These are phyloP conservation scores for Sistotremastrum niveocremeum DNA, from an alignment of 768 basidiomycete genomes.

Conservation along the genomic window DNA sequence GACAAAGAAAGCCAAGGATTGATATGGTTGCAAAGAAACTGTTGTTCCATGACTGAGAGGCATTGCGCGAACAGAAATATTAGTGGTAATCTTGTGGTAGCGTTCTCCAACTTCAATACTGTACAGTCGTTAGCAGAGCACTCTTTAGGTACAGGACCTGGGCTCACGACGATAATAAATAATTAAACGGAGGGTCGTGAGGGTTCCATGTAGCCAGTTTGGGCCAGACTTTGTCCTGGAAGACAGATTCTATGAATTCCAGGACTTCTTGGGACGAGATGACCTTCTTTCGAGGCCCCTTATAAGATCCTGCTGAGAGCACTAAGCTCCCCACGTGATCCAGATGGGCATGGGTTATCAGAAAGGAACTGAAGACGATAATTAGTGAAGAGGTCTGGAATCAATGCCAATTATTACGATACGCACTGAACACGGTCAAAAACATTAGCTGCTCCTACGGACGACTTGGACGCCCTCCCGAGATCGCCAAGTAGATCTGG, in stretches of 20 bases:
- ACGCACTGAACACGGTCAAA: slow-evolving; percentile 22
- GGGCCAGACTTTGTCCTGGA: slow-evolving; percentile 77
- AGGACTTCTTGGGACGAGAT: slow-evolving; percentile 48
- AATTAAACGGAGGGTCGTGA: slow-evolving; percentile 40
- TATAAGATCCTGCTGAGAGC: slow-evolving; percentile 67
- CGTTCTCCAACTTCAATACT: slow-evolving; percentile 39
- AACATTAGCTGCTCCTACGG: slow-evolving; percentile 12
- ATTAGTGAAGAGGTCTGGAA: neutral
- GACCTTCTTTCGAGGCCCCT: slow-evolving; percentile 48
- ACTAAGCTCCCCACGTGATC: slow-evolving; percentile 82
- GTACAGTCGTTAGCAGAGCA: slow-evolving; percentile 5
- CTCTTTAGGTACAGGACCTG: neutral
- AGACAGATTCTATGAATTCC: slow-evolving; percentile 54
- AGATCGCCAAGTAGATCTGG: slow-evolving; percentile 37
- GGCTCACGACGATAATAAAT: slow-evolving; percentile 54
- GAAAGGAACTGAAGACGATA: slow-evolving; percentile 45
- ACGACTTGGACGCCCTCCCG: slow-evolving; percentile 31
- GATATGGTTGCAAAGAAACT: slow-evolving; percentile 37
- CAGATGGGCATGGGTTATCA: slow-evolving; percentile 81
- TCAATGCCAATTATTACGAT: neutral
- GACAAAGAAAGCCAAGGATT: slow-evolving; percentile 78
- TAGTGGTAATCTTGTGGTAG: slow-evolving; percentile 37
- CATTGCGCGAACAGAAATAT: slow-evolving; percentile 52
- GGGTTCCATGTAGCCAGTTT: slow-evolving; percentile 66
- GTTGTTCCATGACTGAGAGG: slow-evolving; percentile 62